Conservation (phyloP, 129 eudicot genomes). For the Rutidosis leptorrhynchoides region DNA sequence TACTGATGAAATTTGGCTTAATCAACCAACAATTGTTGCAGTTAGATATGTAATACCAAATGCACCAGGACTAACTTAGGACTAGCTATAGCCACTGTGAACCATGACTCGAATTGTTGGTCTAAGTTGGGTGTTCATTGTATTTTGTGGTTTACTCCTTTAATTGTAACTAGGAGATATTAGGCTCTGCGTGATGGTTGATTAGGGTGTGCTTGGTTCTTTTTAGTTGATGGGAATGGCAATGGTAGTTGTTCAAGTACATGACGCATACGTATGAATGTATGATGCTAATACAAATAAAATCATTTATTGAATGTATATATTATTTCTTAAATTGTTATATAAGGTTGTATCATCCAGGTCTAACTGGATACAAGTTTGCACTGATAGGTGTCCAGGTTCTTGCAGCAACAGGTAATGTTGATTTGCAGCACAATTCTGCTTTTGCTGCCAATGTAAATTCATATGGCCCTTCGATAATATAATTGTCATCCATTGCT, state of each 20-base stretch:
- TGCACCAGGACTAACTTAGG: neutral
- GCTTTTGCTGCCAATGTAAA: neutral
- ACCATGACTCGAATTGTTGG: neutral
- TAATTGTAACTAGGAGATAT: too few relatives aligned
- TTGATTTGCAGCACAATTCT: neutral
- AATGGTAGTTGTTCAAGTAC: neutral
- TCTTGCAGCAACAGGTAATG: neutral
- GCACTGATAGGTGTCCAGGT: neutral
- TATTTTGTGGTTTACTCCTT: neutral
- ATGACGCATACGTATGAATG: too few relatives aligned
- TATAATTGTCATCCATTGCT: neutral
- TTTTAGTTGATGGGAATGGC: neutral
- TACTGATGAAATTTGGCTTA: neutral
- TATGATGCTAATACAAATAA: too few relatives aligned
- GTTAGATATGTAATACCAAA: neutral
- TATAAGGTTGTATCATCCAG: neutral
- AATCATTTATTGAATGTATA: too few relatives aligned
- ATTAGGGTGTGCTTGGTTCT: too few relatives aligned
- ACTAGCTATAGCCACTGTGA: neutral
- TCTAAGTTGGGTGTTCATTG: neutral
- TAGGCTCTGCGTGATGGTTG: too few relatives aligned
- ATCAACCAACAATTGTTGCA: neutral
- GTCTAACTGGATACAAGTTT: neutral
- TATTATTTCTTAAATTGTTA: too few relatives aligned
- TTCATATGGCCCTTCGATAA: neutral